Evolutionary conservation across 2,329 filamentous ascomycete genomes (phyloP).

Genomic region (Chrysoporthe cubensis): DNA sequence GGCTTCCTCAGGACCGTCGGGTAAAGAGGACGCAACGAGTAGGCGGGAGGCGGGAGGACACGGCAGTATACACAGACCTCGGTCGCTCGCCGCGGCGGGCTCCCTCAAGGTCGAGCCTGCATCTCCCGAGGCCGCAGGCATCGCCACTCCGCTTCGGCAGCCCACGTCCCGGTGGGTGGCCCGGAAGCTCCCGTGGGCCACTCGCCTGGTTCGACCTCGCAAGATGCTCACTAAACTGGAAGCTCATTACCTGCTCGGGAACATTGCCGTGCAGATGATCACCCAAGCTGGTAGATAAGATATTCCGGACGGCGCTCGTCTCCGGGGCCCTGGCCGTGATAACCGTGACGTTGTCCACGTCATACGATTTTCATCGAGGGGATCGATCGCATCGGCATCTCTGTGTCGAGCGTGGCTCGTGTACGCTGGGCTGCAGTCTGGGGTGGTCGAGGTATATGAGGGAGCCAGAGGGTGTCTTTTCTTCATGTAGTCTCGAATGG

Average conservation of each 20-base stretch:
- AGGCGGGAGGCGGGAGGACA: neutral
- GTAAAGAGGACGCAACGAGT: neutral
- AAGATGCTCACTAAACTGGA: neutral
- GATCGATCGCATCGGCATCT: too few species aligned
- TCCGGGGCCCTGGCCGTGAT: neutral
- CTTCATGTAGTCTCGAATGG: neutral
- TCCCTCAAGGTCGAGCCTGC: neutral
- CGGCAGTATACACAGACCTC: neutral
- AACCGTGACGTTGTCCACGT: neutral
- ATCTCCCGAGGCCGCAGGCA: neutral
- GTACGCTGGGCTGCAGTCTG: neutral
- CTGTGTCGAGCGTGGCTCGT: too few species aligned
- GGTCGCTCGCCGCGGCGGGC: neutral
- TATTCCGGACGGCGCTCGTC: neutral
- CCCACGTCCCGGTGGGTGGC: neutral
- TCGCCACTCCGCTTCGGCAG: slow-evolving; percentile 1
- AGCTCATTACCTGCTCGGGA: neutral
- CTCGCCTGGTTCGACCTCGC: neutral
- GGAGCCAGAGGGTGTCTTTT: neutral
- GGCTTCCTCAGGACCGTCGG: neutral
- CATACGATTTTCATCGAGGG: neutral
- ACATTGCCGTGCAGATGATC: neutral
- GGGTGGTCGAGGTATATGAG: neutral
- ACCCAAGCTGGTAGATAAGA: neutral
- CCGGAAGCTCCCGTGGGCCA: neutral